Evolutionary conservation across 371 early-diverging fungal genomes (phyloP).

Genomic region (Apophysomyces trapeziformis): DNA sequence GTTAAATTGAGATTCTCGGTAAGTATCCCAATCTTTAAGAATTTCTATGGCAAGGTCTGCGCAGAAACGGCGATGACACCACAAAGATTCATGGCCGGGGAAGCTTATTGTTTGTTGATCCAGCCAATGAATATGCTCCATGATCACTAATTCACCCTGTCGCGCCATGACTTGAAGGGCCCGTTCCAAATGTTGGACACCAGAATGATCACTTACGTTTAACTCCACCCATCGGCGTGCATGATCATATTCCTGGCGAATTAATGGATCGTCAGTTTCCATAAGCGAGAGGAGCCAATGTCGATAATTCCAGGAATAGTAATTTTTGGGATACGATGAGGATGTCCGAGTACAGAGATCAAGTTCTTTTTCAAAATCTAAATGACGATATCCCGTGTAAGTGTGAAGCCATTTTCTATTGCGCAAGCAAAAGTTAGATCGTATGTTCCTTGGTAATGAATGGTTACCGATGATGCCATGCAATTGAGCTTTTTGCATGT

Average conservation of each 20-base stretch:
- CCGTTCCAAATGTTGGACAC: conserved; percentile 56
- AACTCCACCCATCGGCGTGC: conserved; percentile 43
- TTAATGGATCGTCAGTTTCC: background rate
- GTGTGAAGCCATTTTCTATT: conserved; percentile 44
- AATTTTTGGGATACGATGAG: conserved; percentile 54
- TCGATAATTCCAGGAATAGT: conserved; percentile 62
- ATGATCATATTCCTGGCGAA: conserved; percentile 31
- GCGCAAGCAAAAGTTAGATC: background rate
- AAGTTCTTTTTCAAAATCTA: conserved; percentile 41
- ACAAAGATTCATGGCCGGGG: conserved; percentile 63
- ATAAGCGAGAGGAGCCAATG: conserved; percentile 45
- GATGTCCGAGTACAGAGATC: conserved; percentile 41
- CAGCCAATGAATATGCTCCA: conserved; percentile 31
- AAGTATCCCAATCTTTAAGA: background rate
- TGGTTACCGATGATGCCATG: conserved; percentile 60
- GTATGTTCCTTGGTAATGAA: background rate
- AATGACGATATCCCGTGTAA: conserved; percentile 16
- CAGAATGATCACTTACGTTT: conserved; percentile 64
- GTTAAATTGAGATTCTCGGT: conserved; percentile 18
- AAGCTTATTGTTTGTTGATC: conserved; percentile 41
- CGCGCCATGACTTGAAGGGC: conserved; percentile 30
- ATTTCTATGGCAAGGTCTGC: conserved; percentile 4
- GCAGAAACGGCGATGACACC: conserved; percentile 63
- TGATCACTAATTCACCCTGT: background rate
- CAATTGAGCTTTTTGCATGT: conserved; percentile 60